These are phyloP conservation scores for Podaxis sp. DNA, from an alignment of 768 basidiomycete species.

Conservation along the genomic window DNA sequence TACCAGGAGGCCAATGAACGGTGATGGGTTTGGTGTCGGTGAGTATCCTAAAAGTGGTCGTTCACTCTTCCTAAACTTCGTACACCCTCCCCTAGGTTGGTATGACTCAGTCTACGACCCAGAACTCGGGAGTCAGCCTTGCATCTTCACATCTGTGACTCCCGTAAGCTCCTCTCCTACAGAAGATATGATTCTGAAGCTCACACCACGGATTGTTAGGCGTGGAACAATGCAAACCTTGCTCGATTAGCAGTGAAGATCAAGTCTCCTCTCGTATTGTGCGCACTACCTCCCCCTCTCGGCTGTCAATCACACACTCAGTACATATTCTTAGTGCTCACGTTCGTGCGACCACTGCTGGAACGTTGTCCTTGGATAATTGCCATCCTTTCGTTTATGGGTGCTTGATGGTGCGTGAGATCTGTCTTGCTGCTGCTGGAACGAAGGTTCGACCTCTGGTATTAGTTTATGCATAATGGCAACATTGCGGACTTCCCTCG, in stretches of 20 bases:
- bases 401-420: constrained; percentile 75
- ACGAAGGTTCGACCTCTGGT: neutral
- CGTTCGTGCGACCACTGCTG: constrained; percentile 92
- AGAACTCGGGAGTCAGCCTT: constrained; percentile 84
- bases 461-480: constrained; percentile 94
- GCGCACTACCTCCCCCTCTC: constrained; percentile 27
- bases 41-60: constrained; percentile 24
- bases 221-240: constrained; percentile 96
- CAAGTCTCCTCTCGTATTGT: constrained; percentile 95
- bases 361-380: constrained; percentile 88
- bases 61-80: neutral
- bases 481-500: constrained; percentile 81
- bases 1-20: constrained; percentile 82
- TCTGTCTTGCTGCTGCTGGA: neutral
- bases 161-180: constrained; percentile 49
- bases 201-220: constrained; percentile 42
- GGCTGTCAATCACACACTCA: neutral
- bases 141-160: constrained; percentile 94
- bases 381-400: constrained; percentile 94
- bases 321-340: constrained; percentile 57
- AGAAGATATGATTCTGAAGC: neutral
- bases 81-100: constrained; percentile 62
- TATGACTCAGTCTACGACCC: constrained; percentile 86
- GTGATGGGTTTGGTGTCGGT: constrained; percentile 97
- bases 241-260: constrained; percentile 96